Base-by-base conservation (phyloP, 2,329 filamentous ascomycete species). In the Didymella lethalis region DNA sequence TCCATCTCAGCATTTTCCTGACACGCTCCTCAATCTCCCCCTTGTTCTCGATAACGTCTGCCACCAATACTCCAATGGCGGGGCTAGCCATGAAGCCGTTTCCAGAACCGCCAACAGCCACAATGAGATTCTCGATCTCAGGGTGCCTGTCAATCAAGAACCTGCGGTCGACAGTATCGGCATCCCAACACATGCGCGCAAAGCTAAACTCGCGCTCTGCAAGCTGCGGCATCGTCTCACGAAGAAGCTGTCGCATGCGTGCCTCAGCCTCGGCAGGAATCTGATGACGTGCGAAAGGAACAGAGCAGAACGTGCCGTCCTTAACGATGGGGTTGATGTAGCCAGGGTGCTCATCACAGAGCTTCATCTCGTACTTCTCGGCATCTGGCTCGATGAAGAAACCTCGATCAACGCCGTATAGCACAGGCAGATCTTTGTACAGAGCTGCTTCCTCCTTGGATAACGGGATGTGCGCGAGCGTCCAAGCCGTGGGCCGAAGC, bases 301-400 rank as follows among this genome's bases (percentile, higher is more conserved):
- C 59, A 7, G 78, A 81, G 20, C 68, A 65, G 31, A 67, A 63
- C 25, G 75, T 67, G 7, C 71, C 75, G 28, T 74, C 66, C 16
- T 48, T 40, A 6, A 59, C 54, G 10, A 80, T 62, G 43, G 79
- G 81, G 57, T 85, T 85, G 54, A 80, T 82, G 61, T 86, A 86
- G 3, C 84, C 84, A 0, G 84, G 84, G 57, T 86, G 84, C 63
- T 86, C 83, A 61, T 86, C 84, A 66, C 85, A 82, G 47, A 84
- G 75, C 63, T 83, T 83, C 16, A 83, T 71, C 57, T 83, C 77
- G 43, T 77, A 74, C 2, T 73, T 77, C 38, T 81, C 79, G 11
- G 69, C 74, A 44, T 82, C 80, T 0, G 81, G 81, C 52, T 83
- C 81, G 67, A 83, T 80, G 70, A 83, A 83, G 68, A 83, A 83